Evolutionary conservation across 106 monocot species (phyloP).

Genomic region (Platanthera guangdongensis): DNA sequence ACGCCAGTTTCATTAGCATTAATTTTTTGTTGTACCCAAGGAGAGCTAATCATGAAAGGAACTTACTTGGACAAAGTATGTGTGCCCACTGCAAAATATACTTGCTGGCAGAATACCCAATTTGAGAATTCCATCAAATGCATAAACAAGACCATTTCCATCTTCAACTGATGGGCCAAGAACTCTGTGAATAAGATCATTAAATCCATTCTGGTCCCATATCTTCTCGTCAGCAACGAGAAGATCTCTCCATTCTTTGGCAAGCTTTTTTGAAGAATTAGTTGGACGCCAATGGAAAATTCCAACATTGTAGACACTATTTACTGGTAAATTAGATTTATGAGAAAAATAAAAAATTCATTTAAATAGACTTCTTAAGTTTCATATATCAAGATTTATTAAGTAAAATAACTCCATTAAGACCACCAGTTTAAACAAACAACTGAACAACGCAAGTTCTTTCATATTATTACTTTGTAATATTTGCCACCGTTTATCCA

Average conservation of each 20-base stretch:
- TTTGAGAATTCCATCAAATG: conserved; percentile 80
- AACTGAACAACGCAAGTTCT: neutral
- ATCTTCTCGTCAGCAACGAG: conserved; percentile 65
- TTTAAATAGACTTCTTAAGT: neutral
- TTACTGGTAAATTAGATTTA: conserved; percentile 25
- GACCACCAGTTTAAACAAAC: neutral
- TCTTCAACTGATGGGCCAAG: conserved; percentile 60
- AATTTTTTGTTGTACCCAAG: neutral
- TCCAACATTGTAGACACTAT: conserved; percentile 85
- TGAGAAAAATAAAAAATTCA: neutral
- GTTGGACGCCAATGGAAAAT: conserved; percentile 95
- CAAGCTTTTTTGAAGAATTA: conserved; percentile 53
- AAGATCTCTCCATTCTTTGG: conserved; percentile 83
- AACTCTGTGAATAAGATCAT: conserved; percentile 63
- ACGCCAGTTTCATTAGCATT: neutral
- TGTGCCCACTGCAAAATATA: conserved; percentile 98
- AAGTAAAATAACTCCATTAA: neutral
- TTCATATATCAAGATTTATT: neutral
- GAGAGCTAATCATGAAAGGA: neutral
- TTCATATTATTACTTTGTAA: neutral
- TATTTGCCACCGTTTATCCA: neutral
- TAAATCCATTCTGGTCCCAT: conserved; percentile 92
- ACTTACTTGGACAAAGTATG: conserved; percentile 93
- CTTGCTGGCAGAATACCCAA: conserved; percentile 85
- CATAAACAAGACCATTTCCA: conserved; percentile 67